Evolutionary conservation across 2,329 filamentous ascomycete genomes (phyloP).

Genomic region (Akanthomyces uredinophilus): DNA sequence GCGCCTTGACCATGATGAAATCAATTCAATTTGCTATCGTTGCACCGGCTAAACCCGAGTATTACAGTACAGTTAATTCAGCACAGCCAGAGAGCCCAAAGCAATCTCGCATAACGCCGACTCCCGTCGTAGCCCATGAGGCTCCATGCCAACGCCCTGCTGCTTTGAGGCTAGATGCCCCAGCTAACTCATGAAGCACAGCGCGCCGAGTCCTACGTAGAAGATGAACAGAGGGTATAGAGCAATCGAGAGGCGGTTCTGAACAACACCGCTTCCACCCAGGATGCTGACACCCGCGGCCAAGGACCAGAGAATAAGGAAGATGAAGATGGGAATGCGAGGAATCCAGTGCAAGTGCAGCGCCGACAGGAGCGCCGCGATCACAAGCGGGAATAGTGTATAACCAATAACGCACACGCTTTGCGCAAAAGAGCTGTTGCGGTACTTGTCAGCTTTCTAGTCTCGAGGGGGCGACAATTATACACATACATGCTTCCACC

Average conservation of each 20-base stretch:
- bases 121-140: not conserved
- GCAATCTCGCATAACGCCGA: conserved; percentile 1
- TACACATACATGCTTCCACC: conserved; percentile 88
- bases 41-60: conserved; percentile 4
- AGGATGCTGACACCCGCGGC: conserved; percentile 95
- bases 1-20: not conserved
- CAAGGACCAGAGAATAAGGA: conserved; percentile 86
- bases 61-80: conserved; percentile 9
- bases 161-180: not conserved
- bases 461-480: conserved; percentile 1
- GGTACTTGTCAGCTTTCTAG: conserved; percentile 19
- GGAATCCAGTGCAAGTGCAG: conserved; percentile 72
- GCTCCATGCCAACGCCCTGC: not conserved
- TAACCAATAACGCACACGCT: conserved; percentile 98
- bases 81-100: not conserved
- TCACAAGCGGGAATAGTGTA: conserved; percentile 92
- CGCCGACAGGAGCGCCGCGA: conserved; percentile 85
- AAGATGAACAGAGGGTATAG: conserved; percentile 95
- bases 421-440: conserved; percentile 84
- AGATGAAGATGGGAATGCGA: conserved; percentile 83
- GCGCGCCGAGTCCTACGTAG: conserved; percentile 84
- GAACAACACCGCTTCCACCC: conserved; percentile 89
- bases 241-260: conserved; percentile 87
- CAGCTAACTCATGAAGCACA: conserved; percentile 89
- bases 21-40: conserved; percentile 2